These are phyloP conservation scores for Amanita rubescens DNA, from an alignment of 768 basidiomycete genomes.

Conservation along the genomic window DNA sequence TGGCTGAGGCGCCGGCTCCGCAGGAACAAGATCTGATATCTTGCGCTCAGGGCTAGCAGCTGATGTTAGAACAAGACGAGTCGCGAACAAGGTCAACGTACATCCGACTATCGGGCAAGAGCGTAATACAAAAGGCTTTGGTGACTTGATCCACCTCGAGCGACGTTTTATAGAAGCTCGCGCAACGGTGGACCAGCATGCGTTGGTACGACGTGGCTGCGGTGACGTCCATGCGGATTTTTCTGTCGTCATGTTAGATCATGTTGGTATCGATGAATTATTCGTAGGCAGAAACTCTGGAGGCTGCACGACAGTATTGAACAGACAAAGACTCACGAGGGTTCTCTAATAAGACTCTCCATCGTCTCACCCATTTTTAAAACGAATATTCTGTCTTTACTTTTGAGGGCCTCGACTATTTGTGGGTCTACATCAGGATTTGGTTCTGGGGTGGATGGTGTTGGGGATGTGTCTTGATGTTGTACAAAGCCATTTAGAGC, in stretches of 20 bases:
- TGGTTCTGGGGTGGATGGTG: slow-evolving; percentile 11
- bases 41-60: slow-evolving; percentile 55
- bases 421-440: slow-evolving; percentile 60
- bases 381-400: slow-evolving; percentile 85
- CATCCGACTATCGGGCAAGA: slow-evolving; percentile 67
- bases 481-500: slow-evolving; percentile 12
- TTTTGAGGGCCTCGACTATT: slow-evolving; percentile 78
- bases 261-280: background rate
- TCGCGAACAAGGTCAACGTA: slow-evolving; percentile 31
- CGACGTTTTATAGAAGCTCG: slow-evolving; percentile 67
- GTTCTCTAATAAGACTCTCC: slow-evolving; percentile 55
- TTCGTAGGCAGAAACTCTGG: background rate
- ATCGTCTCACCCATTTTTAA: slow-evolving; percentile 84
- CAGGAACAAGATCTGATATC: slow-evolving; percentile 71
- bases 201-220: slow-evolving; percentile 79
- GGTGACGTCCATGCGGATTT: slow-evolving; percentile 56
- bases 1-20: slow-evolving; percentile 61
- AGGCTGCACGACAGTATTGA: background rate
- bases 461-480: slow-evolving; percentile 15
- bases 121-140: slow-evolving; percentile 54
- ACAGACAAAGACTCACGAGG: slow-evolving; percentile 1
- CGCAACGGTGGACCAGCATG: slow-evolving; percentile 80
- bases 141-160: slow-evolving; percentile 61
- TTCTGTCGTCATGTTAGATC: slow-evolving; percentile 19
- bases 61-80: slow-evolving; percentile 12